Percentiles rank a stretch among this genome's conserved stretches.
Evolutionary conservation across 768 basidiomycete genomes (phyloP).

Genomic region (Lactifluus piperatus): DNA sequence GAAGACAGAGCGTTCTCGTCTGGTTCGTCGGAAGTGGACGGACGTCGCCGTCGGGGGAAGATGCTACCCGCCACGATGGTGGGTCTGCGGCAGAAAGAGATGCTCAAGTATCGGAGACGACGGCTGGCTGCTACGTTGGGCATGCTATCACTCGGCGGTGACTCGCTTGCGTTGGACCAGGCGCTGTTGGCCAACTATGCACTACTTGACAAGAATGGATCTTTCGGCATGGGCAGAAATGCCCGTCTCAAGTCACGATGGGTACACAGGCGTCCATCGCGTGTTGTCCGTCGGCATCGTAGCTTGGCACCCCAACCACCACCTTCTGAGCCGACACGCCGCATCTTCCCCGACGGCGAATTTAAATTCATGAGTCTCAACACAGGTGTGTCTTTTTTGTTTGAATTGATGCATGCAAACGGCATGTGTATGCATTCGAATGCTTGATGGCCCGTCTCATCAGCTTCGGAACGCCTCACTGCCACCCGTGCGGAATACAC

Average conservation of each 20-base stretch:
- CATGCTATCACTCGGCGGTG: slow-evolving; percentile 53
- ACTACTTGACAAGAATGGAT: slow-evolving; percentile 17
- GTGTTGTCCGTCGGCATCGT: slow-evolving; percentile 39
- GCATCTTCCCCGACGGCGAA: slow-evolving; percentile 38
- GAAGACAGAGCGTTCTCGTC: background rate
- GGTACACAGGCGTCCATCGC: slow-evolving; percentile 45
- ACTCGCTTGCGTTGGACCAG: slow-evolving; percentile 69
- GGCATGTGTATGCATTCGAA: slow-evolving; percentile 21
- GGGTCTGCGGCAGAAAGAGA: slow-evolving; percentile 67
- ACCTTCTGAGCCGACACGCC: slow-evolving; percentile 27
- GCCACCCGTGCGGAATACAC: slow-evolving; percentile 63
- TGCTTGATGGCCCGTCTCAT: slow-evolving; percentile 22
- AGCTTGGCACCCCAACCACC: slow-evolving; percentile 30
- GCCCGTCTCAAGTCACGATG: slow-evolving; percentile 28
- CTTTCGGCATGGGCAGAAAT: background rate
- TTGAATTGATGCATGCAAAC: slow-evolving; percentile 19
- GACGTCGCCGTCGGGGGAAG: slow-evolving; percentile 34
- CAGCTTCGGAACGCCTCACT: slow-evolving; percentile 65
- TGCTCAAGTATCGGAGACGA: slow-evolving; percentile 56
- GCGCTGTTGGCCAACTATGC: slow-evolving; percentile 48
- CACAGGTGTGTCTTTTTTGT: slow-evolving; percentile 53
- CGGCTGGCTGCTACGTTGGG: slow-evolving; percentile 66
- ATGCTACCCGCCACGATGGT: slow-evolving; percentile 54
- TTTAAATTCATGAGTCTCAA: slow-evolving; percentile 59
- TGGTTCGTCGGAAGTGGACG: background rate